Conservation (phyloP, 805 yeast genomes). For the Yamadazyma takamatsuzukensis region DNA sequence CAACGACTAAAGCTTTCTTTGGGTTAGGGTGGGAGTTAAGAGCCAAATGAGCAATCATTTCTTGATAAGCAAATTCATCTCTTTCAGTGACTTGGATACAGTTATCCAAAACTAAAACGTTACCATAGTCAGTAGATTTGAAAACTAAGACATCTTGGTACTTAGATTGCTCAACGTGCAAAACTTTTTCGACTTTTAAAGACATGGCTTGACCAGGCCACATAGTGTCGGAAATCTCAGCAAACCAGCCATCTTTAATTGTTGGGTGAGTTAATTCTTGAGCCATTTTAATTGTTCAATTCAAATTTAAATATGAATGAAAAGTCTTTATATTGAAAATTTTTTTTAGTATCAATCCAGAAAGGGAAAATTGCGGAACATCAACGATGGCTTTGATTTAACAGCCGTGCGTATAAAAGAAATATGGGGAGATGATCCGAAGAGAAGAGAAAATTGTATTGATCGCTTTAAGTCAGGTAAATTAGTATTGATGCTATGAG, state of each 20-base stretch:
- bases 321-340: too few relatives aligned
- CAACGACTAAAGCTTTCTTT: slow-evolving; percentile 87
- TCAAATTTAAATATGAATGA: too few relatives aligned
- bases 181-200: slow-evolving; percentile 78
- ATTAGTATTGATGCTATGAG: too few relatives aligned
- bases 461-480: too few relatives aligned
- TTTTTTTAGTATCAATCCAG: too few relatives aligned
- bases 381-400: too few relatives aligned
- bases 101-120: slow-evolving; percentile 90
- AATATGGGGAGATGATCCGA: too few relatives aligned
- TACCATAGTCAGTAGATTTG: slow-evolving; percentile 91
- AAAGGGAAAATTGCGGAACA: too few relatives aligned
- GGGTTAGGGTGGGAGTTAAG: slow-evolving; percentile 93
- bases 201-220: slow-evolving; percentile 99
- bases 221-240: slow-evolving; percentile 91
- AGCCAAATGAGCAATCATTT: slow-evolving; percentile 95
- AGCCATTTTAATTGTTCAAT: slow-evolving; percentile 14
- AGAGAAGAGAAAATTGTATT: too few relatives aligned
- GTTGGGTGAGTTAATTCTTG: slow-evolving; percentile 52
- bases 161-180: slow-evolving; percentile 80
- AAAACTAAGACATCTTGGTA: slow-evolving; percentile 94
- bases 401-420: too few relatives aligned
- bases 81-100: slow-evolving; percentile 96
- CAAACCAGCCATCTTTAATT: slow-evolving; percentile 90
- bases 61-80: slow-evolving; percentile 97